Percentiles rank a stretch among this genome's conserved stretches.
phyloP scores from a whole-genome alignment of 352 stramenopile species.

The Globisporangium radiosum region DNA sequence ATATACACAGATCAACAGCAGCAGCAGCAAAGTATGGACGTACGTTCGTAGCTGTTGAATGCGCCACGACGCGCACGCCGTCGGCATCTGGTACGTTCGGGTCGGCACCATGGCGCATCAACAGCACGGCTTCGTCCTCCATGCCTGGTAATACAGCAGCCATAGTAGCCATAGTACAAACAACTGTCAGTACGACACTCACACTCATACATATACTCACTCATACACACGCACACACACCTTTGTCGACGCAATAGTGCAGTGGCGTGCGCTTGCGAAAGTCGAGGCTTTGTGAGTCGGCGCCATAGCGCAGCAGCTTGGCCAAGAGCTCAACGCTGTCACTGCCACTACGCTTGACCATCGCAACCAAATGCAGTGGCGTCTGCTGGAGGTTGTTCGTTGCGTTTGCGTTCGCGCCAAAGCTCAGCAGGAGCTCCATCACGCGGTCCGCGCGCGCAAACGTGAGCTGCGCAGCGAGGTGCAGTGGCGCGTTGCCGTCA shows the following conservation, averaged over 20 bases:
- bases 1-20: too few relatives aligned
- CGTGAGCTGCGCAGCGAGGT: conserved; percentile 53
- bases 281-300: conserved; percentile 44
- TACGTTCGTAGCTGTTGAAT: conserved; percentile 57
- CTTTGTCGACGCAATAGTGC: conserved; percentile 74
- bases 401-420: conserved; percentile 54
- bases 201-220: conserved; percentile 3
- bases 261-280: conserved; percentile 72
- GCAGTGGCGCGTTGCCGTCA: conserved; percentile 65
- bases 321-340: conserved; percentile 46
- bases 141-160: conserved; percentile 30
- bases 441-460: conserved; percentile 56
- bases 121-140: conserved; percentile 43
- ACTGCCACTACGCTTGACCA: conserved; percentile 47
- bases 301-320: conserved; percentile 52
- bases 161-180: not conserved
- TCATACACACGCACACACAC: conserved; percentile 27
- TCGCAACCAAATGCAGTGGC: conserved; percentile 60
- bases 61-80: conserved; percentile 42
- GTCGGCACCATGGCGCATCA: conserved; percentile 61
- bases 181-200: not conserved
- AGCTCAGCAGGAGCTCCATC: conserved; percentile 62
- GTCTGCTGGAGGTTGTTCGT: conserved; percentile 72
- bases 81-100: conserved; percentile 67
- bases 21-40: conserved; percentile 9